Evolutionary conservation across 495 filamentous ascomycete species (phyloP), one percentile per base, ranked within the genome.

Genomic region (Podospora tetraspora): DNA sequence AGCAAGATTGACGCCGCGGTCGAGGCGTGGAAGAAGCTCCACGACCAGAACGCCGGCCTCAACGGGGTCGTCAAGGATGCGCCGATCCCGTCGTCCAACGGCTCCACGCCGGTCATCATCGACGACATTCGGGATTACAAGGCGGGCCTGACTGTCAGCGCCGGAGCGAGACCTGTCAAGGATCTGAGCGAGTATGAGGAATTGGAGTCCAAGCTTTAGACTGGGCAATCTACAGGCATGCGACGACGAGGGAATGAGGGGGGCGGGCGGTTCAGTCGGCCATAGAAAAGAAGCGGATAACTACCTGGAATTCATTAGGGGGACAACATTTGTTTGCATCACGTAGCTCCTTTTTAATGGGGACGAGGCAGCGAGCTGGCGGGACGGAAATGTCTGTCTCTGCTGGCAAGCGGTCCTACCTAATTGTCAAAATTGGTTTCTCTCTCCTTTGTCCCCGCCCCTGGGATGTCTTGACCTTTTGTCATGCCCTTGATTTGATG

Each of bases 111-210:
- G 0, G 22, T 74, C n/a, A 70, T 88, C 37, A 90, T 97, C 72
- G 87, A 85, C 29, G 89, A 93, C 74, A 90, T 95, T 4, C 80
- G 88, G 65, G 85, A 85, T 21, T 97, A 87, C 83, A 96, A 93
- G 84, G 87, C 91, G 5, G 79, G 85, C 22, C 76, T 94, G 64
- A 80, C 83, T 67, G 84, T 90, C 59, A 93, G 87, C 69, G 80
- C 84, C 27, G 93, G 90, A 0, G 87, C 92, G 1, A 84, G 82
- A 64, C 86, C 93, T 1, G 84, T 92, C n/a, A 86, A 81, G 64
- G 87, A 92, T 73, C 80, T 97, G 61, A 90, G 81, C 69, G 91
- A 92, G 67, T 97, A 90, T 74, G 91, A 94, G 78, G 93, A 97
- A 68, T 79, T 88, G 70, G 90, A 89, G 63, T 78, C 90, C 13